These are phyloP conservation scores for Aspergillus luchuensis DNA, from an alignment of 2,329 filamentous ascomycete species.

Conservation along the genomic window DNA sequence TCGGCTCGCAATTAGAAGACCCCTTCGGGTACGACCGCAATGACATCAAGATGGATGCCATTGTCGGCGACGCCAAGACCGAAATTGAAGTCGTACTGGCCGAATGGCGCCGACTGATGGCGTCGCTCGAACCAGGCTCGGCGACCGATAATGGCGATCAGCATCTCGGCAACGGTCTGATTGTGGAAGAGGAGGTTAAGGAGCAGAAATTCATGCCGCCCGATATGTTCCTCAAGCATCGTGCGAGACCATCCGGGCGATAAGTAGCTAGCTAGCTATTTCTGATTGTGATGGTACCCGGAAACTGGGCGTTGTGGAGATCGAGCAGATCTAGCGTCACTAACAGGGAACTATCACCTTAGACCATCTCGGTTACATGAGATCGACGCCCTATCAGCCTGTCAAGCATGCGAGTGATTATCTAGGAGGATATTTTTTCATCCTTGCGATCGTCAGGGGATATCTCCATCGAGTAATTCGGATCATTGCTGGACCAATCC, in stretches of 20 bases:
- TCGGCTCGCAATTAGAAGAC: constrained; percentile 65
- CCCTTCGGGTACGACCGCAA: constrained; percentile 67
- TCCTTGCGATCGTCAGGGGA: constrained; percentile 4
- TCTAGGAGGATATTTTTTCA: background rate
- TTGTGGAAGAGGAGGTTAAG: background rate
- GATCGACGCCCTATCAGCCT: constrained; percentile 3
- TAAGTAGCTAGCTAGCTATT: background rate
- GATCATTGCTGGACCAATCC: background rate
- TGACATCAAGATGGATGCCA: constrained; percentile 69
- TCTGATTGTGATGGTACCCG: background rate
- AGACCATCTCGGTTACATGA: background rate
- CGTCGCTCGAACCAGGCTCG: constrained; percentile 20
- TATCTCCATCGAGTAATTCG: background rate
- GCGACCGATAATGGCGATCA: constrained; percentile 8
- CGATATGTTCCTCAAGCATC: constrained; percentile 34
- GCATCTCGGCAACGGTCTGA: background rate
- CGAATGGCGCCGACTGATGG: constrained; percentile 54
- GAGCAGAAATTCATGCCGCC: constrained; percentile 25
- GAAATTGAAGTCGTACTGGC: constrained; percentile 61
- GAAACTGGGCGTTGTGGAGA: background rate
- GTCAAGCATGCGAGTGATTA: background rate
- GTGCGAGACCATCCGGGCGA: constrained; percentile 4
- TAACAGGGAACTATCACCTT: background rate
- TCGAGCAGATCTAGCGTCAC: background rate
- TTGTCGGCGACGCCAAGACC: constrained; percentile 61